These are phyloP conservation scores for Colletotrichum incanum DNA, from an alignment of 2,329 filamentous ascomycete species.

Conservation along the genomic window DNA sequence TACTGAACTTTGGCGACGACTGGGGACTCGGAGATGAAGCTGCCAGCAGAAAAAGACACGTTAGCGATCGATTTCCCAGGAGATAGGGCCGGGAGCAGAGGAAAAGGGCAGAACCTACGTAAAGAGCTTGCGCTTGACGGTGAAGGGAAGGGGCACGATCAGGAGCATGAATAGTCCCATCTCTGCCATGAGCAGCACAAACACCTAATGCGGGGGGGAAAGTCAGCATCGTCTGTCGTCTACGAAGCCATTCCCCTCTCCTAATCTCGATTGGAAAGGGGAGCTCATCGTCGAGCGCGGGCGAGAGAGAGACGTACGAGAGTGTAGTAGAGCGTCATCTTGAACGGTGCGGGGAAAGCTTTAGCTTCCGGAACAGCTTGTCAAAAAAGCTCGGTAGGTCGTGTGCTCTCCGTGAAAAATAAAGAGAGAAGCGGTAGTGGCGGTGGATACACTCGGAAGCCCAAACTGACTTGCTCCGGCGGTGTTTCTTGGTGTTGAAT, in stretches of 20 bases:
- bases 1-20: constrained; percentile 94
- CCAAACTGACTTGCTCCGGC: constrained; percentile 42
- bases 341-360: constrained; percentile 49
- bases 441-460: constrained; percentile 33
- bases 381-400: constrained; percentile 21
- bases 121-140: constrained; percentile 87
- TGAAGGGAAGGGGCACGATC: constrained; percentile 91
- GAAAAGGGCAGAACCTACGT: constrained; percentile 61
- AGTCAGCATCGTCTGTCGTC: constrained; percentile 17
- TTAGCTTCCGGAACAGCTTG: constrained; percentile 12
- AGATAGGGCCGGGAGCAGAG: neutral
- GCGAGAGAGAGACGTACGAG: constrained; percentile 57
- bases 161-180: constrained; percentile 86
- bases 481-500: constrained; percentile 13
- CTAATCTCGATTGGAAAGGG: neutral
- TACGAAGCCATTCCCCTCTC: constrained; percentile 20
- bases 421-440: constrained; percentile 4
- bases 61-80: constrained; percentile 23
- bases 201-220: constrained; percentile 71
- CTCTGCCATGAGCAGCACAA: constrained; percentile 85
- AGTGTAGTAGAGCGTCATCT: constrained; percentile 73
- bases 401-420: constrained; percentile 25
- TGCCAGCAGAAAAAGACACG: constrained; percentile 50
- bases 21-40: constrained; percentile 93
- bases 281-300: neutral